Evolutionary conservation across 768 basidiomycete species (phyloP).

Genomic region (Serendipita vermifera): DNA sequence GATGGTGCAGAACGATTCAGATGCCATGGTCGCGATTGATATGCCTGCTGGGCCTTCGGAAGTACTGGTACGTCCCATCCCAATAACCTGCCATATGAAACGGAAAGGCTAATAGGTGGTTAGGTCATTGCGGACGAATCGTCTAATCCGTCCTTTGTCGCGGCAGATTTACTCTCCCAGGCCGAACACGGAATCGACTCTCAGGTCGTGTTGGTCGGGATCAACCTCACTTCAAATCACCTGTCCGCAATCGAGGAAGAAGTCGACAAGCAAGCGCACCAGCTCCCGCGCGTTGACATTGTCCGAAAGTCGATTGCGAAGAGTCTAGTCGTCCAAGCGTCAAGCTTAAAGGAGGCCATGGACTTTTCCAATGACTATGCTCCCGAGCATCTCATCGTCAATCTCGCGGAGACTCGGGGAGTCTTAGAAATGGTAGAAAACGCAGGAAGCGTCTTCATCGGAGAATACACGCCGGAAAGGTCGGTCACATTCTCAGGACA

Average conservation of each 20-base stretch:
- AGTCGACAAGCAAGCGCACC: constrained; percentile 76
- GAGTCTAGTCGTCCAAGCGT: constrained; percentile 73
- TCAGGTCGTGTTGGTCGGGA: constrained; percentile 85
- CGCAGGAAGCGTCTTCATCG: constrained; percentile 94
- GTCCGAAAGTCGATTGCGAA: constrained; percentile 78
- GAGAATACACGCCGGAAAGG: constrained; percentile 92
- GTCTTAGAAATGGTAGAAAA: constrained; percentile 63
- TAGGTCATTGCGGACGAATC: constrained; percentile 91
- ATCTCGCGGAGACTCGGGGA: constrained; percentile 55
- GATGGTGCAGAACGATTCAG: constrained; percentile 97
- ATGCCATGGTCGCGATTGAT: constrained; percentile 91
- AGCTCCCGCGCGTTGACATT: constrained; percentile 79
- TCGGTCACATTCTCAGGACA: constrained; percentile 23
- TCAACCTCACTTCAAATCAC: constrained; percentile 48
- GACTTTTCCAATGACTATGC: constrained; percentile 94
- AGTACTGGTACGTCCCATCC: constrained; percentile 59
- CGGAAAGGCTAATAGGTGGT: background rate
- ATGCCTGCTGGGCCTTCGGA: constrained; percentile 99
- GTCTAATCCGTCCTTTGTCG: constrained; percentile 78
- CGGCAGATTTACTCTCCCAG: constrained; percentile 92
- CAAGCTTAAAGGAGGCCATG: constrained; percentile 60
- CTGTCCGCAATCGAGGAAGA: constrained; percentile 69
- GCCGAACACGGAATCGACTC: constrained; percentile 98
- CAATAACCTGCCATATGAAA: background rate
- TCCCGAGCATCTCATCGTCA: constrained; percentile 92